Evolutionary conservation across 257 asterid species (phyloP), one percentile per base, ranked within the genome.

Genomic region (Linaria vulgaris): DNA sequence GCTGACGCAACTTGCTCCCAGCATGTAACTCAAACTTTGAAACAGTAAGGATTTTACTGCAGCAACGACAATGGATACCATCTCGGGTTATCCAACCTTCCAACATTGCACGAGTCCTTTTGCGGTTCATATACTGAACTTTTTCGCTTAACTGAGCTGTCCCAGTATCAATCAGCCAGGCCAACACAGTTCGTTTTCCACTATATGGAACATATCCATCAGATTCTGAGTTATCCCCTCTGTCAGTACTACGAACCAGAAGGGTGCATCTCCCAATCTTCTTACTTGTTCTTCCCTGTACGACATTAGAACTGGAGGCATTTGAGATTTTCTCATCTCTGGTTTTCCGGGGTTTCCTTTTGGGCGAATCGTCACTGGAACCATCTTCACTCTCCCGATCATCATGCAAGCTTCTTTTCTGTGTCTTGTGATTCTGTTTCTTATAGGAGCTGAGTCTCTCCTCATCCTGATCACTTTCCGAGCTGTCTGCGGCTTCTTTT

Each of bases 51-150:
- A 94, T 94, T 74, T 94, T 94, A 76, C 99, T 87, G 53, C 97
- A 94, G 83, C 99, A 94, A 56, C 99, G 95, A 64, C 99, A 94
- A 59, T 94, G 99, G 60, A 94, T 80, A 13, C 99, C 99, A 38
- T 94, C 96, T 60, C 94, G 80, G 6, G 99, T 90, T 53, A 94
- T 72, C 99, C 99, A 94, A 63, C 99, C 99, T 79, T 94, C 96
- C 61, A 85, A 78, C 90, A 85, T 82, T 19, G 81, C 95, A 54
- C 81, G 77, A 52, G 83, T 76, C 78, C 88, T 80, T 64, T 83
- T 82, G 9, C 88, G 88, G 67, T 85, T 94, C 99, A 87, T 90
- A 73, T 94, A 94, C 77, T 86, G 96, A 69, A 90, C 95, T 71
- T 88, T 90, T 72, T 90, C 88, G 59, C 99, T 82, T 30, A 74